phyloP scores from a whole-genome alignment of 306 rosid species.

The Begonia fuchsioides region DNA sequence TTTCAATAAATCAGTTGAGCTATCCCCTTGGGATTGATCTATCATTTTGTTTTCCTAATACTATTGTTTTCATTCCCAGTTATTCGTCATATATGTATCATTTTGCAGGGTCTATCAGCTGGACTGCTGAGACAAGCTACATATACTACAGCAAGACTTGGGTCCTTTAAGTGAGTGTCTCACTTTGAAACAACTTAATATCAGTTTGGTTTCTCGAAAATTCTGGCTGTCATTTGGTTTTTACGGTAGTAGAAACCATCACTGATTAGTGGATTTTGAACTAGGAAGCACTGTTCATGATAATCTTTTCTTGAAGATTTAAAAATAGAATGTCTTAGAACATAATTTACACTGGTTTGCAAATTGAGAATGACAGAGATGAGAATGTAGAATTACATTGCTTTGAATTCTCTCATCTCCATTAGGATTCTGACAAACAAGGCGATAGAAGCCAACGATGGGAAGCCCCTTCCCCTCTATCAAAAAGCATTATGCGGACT shows the following conservation, averaged over 20 bases:
- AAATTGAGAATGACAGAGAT: too few relatives aligned
- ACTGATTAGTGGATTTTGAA: too few relatives aligned
- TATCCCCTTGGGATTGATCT: too few relatives aligned
- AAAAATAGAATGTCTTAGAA: too few relatives aligned
- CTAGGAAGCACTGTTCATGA: too few relatives aligned
- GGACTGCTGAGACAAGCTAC: slow-evolving; percentile 97
- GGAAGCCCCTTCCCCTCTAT: slow-evolving; percentile 93
- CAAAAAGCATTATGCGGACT: slow-evolving; percentile 97
- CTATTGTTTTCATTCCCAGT: too few relatives aligned
- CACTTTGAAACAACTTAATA: not conserved
- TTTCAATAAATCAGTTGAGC: too few relatives aligned
- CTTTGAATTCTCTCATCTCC: slow-evolving; percentile 2
- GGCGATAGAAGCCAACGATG: slow-evolving; percentile 94
- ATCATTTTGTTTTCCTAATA: too few relatives aligned
- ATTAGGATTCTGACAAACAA: slow-evolving; percentile 66
- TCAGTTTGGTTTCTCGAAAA: not conserved
- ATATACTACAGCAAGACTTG: slow-evolving; percentile 95
- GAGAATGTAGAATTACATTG: too few relatives aligned
- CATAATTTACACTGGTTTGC: too few relatives aligned
- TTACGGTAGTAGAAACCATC: too few relatives aligned
- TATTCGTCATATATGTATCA: not conserved
- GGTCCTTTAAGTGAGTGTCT: slow-evolving; percentile 66
- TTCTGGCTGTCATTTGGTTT: not conserved
- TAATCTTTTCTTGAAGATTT: too few relatives aligned
- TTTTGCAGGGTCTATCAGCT: slow-evolving; percentile 81